A percentile compares a stretch with the other conserved stretches of the same genome.
These are phyloP conservation scores for Mortierella polycephala DNA, from an alignment of 371 early-diverging fungal species.

Conservation along the genomic window DNA sequence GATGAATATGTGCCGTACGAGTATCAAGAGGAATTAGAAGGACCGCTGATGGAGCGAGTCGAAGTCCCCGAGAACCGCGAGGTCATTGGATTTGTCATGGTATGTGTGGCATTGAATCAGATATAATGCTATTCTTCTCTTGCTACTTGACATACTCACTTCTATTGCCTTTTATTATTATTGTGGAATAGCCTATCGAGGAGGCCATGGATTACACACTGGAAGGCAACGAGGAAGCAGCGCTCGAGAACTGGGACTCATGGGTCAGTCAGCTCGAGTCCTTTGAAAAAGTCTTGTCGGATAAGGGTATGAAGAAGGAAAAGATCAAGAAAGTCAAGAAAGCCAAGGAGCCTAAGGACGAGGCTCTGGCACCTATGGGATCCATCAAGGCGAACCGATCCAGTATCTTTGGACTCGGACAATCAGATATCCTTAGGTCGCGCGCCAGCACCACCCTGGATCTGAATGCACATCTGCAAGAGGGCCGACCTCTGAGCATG, in stretches of 20 bases:
- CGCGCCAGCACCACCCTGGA: conserved; percentile 29
- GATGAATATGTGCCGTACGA: conserved; percentile 52
- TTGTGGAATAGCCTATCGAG: conserved; percentile 28
- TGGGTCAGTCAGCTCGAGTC: conserved; percentile 52
- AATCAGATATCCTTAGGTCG: conserved; percentile 33
- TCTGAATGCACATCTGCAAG: conserved; percentile 13
- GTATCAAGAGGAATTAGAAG: conserved; percentile 49
- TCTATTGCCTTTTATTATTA: background rate
- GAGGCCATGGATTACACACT: conserved; percentile 30
- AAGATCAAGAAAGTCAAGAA: conserved; percentile 40
- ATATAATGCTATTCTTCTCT: background rate
- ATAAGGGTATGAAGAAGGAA: conserved; percentile 48
- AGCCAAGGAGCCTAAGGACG: conserved; percentile 13
- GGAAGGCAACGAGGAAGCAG: conserved; percentile 34
- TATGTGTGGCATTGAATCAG: background rate
- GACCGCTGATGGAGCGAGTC: conserved; percentile 51
- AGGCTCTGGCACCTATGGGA: conserved; percentile 8
- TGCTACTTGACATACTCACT: background rate
- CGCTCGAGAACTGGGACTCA: conserved; percentile 49
- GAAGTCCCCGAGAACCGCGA: conserved; percentile 46
- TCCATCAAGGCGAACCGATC: conserved; percentile 46
- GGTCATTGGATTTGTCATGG: conserved; percentile 49
- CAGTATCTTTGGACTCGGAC: conserved; percentile 40
- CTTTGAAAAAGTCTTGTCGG: conserved; percentile 38
- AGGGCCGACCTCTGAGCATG: conserved; percentile 40